Evolutionary conservation across 495 filamentous ascomycete species (phyloP), one percentile per base, ranked within the genome.

Genomic region (Trichoderma erinaceum): DNA sequence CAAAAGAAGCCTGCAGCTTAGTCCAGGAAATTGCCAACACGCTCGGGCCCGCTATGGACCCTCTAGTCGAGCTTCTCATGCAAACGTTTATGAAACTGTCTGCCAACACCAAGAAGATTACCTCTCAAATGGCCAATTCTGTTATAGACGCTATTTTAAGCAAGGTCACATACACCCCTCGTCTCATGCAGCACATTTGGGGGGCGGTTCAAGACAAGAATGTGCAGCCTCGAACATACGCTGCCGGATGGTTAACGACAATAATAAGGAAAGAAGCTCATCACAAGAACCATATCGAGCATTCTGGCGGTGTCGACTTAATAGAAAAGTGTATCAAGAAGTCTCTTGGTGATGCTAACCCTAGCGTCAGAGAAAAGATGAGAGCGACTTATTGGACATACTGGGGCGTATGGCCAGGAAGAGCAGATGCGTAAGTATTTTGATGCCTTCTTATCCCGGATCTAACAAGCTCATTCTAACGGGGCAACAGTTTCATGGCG

Each of bases 181-280:
- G 92, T 23, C 80, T 97, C 67, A 81, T 97, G 80, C 90, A 96
- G 71, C 93, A 97, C 71, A 80, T 98, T 41, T 87, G 85, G 75
- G 77, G 77, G 67, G 92, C 96, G 35, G 88, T 83, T 66, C 88
- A 93, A 73, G 95, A 98, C 75, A 99, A 97, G 79, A 98, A 97
- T 75, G 87, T 92, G 2, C 88, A 92, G 70, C 84, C 93, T 32
- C 87, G 95, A 64, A 85, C 85, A 2, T 97, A 87, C 77, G 89
- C 88, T 13, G 78, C 90, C 23, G 90, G 86, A 15, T 99, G 95
- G 95, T 78, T 98, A 15, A 90, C 86, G 75, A 92, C 89, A 3
- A 70, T 98, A 43, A 77, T 99, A 41, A 88, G 81, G 66, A 90
- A 91, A 68, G 91, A 97, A 74, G 78, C 86, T 4, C 44, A 89